Evolutionary conservation across 352 stramenopile species (phyloP).

Genomic region (Pythium chondricola): DNA sequence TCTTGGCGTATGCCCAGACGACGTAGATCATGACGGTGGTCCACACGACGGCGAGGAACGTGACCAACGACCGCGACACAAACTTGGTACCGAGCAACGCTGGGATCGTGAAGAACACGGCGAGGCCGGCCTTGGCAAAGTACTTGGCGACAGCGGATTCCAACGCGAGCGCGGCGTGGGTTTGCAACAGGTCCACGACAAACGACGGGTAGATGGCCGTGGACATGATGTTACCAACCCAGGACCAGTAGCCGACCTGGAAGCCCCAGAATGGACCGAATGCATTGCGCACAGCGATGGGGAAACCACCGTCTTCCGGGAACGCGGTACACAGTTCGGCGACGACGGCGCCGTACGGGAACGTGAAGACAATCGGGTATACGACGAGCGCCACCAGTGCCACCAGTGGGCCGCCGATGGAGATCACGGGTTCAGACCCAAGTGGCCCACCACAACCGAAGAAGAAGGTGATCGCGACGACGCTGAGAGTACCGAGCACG

Average conservation of each 20-base stretch:
- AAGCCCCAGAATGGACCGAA: constrained; percentile 72
- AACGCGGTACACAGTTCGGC: constrained; percentile 80
- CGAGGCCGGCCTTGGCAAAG: constrained; percentile 16
- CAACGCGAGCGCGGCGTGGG: not conserved
- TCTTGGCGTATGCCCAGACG: constrained; percentile 5
- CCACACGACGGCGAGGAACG: constrained; percentile 64
- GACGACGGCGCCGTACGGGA: constrained; percentile 84
- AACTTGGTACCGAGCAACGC: constrained; percentile 38
- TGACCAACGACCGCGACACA: constrained; percentile 48
- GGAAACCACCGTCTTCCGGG: constrained; percentile 58
- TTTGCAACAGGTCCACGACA: constrained; percentile 4
- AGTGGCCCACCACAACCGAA: constrained; percentile 27
- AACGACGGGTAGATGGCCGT: constrained; percentile 84
- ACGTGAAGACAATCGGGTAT: constrained; percentile 75
- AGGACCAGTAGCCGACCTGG: constrained; percentile 38
- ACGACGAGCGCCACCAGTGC: constrained; percentile 69
- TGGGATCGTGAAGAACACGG: constrained; percentile 11
- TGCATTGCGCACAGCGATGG: constrained; percentile 75
- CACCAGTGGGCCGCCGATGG: constrained; percentile 26
- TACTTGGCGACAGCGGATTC: not conserved
- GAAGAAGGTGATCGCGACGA: constrained; percentile 26
- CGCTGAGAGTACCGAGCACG: constrained; percentile 10
- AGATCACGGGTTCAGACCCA: constrained; percentile 12
- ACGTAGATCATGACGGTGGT: constrained; percentile 62
- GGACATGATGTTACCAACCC: constrained; percentile 74